Evolutionary conservation across 768 basidiomycete genomes (phyloP).

Genomic region (Hygrophorus russula): DNA sequence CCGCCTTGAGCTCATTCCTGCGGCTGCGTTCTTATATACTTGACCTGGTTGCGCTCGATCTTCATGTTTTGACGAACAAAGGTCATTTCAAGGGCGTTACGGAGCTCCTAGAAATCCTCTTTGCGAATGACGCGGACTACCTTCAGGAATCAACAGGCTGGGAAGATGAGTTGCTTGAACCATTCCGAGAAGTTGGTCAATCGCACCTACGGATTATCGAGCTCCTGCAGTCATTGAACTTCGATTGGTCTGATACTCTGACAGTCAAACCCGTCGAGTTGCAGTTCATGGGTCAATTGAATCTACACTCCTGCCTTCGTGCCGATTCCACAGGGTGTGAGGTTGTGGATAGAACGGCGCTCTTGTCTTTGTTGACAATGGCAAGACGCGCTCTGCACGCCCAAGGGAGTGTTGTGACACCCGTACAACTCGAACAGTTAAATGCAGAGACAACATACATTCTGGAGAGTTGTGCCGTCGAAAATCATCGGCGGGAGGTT

Average conservation of each 20-base stretch:
- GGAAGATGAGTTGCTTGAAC: slow-evolving; percentile 39
- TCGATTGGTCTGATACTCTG: slow-evolving; percentile 80
- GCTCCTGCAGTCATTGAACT: slow-evolving; percentile 74
- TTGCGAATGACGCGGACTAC: slow-evolving; percentile 49
- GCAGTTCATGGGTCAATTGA: slow-evolving; percentile 53
- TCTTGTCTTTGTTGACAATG: slow-evolving; percentile 56
- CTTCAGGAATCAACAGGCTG: slow-evolving; percentile 24
- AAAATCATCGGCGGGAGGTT: slow-evolving; percentile 82
- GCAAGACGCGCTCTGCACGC: slow-evolving; percentile 52
- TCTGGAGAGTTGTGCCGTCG: slow-evolving; percentile 72
- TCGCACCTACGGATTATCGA: slow-evolving; percentile 81
- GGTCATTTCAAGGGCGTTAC: slow-evolving; percentile 63
- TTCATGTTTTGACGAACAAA: slow-evolving; percentile 75
- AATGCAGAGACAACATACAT: slow-evolving; percentile 63
- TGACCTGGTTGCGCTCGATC: slow-evolving; percentile 77
- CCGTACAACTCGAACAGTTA: slow-evolving; percentile 55
- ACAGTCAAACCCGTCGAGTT: slow-evolving; percentile 45
- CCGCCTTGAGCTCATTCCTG: slow-evolving; percentile 64
- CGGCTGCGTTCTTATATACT: slow-evolving; percentile 77
- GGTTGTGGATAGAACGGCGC: slow-evolving; percentile 62
- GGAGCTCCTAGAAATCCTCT: slow-evolving; percentile 72
- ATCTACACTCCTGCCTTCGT: slow-evolving; percentile 60
- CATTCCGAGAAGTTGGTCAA: slow-evolving; percentile 69
- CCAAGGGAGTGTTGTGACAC: slow-evolving; percentile 55
- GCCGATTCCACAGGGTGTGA: slow-evolving; percentile 67